Base-by-base conservation (phyloP, 2,329 filamentous ascomycete genomes). In the Cryphonectria naterciae region DNA sequence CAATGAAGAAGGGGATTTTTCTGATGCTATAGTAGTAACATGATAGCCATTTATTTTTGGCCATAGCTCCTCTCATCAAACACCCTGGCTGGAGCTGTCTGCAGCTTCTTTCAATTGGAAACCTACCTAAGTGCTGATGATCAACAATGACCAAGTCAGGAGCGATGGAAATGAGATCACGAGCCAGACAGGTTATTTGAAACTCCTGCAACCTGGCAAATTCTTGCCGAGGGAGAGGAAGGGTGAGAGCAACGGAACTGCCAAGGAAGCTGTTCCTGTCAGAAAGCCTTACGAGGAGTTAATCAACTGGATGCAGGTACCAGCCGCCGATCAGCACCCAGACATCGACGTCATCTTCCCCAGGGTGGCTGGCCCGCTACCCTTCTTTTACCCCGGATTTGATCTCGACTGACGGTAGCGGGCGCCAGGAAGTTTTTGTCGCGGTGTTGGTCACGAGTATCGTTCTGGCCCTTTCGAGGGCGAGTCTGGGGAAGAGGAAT, bases 221-320 rank as follows among this genome's bases (percentile, higher is more conserved):
- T 32, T 32, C 32, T 32, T 32, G 32, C 32, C 32, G 49, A 13
- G 46, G 22, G 49, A n/a, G n/a, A 22, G 11, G n/a, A 11, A 13
- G n/a, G 46, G 11, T 5, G 46, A 13, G 52, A 54, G 13, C 25
- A 13, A 54, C 13, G n/a, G 25, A 6, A 13, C 28, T 8, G 54
- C 54, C 54, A 32, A 58, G 54, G 54, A 58, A 32, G 54, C 54
- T 58, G 54, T 58, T 58, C 54, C 54, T 58, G 54, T 32, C 54
- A 32, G 52, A 49, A 49, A 56, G 25, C 52, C 52, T 8, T 32
- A 15, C 13, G 25, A 56, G 13, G 54, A 35, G 13, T 32, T 15
- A 49, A 49, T 49, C 7, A 58, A 58, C 54, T 35, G 54, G 54
- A 58, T 32, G 54, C 54, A 58, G 54, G 54, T 58, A 58, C 54